These are phyloP conservation scores for Thalassiosira hispida DNA, from an alignment of 352 stramenopile species.

Conservation along the genomic window DNA sequence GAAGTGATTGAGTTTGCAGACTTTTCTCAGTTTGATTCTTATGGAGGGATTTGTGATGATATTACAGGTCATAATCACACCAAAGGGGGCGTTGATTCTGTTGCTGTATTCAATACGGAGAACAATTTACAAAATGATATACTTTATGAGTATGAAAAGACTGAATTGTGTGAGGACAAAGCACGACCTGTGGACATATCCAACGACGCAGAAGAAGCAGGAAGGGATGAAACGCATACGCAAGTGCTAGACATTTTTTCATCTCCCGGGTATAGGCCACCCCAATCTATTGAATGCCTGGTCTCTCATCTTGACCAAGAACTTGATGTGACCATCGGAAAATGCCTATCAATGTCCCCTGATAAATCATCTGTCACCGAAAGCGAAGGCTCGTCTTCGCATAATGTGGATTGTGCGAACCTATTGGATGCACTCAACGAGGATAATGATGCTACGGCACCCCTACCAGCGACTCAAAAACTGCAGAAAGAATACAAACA, in stretches of 20 bases:
- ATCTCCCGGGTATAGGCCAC: constrained; percentile 25
- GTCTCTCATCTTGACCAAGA: constrained; percentile 41
- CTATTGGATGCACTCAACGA: background rate
- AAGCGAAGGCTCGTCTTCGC: constrained; percentile 10
- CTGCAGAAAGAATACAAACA: constrained; percentile 19
- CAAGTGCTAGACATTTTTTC: background rate
- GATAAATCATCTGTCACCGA: constrained; percentile 11
- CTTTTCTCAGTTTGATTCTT: constrained; percentile 38
- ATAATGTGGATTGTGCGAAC: constrained; percentile 13
- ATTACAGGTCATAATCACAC: background rate
- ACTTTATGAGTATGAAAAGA: constrained; percentile 37
- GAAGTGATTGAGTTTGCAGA: constrained; percentile 46
- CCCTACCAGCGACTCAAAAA: background rate
- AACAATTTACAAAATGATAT: constrained; percentile 34
- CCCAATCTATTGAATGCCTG: constrained; percentile 42
- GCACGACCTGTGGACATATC: background rate
- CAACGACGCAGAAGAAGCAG: background rate
- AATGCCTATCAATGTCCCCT: constrained; percentile 24
- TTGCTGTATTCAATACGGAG: constrained; percentile 7
- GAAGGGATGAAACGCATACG: background rate
- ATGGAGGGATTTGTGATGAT: background rate
- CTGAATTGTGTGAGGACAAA: constrained; percentile 10
- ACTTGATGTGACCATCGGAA: constrained; percentile 45
- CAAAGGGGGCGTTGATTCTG: background rate
- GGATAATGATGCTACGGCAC: background rate